Base-by-base conservation (phyloP, 768 basidiomycete species). In the Epithele typhae region DNA sequence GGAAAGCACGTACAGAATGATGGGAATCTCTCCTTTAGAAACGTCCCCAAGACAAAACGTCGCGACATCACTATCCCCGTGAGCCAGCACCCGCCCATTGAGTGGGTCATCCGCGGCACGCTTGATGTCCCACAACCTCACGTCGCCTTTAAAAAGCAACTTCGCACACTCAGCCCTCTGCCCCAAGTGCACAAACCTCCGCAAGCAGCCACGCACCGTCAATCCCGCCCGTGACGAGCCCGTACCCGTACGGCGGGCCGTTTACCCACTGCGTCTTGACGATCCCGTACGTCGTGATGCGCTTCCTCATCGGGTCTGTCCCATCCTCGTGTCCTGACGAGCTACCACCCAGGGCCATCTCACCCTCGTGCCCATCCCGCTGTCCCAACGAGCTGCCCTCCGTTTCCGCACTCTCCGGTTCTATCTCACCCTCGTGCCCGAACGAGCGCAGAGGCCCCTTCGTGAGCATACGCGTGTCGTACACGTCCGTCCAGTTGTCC, bases 71-170 rank as follows among this genome's bases (percentile, higher is more conserved):
- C 74, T 76, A 52, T 73, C 67, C 5, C 73, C 71, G 52, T 78
- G 70, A 4, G 75, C 82, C 12, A 87, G 53, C 8, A 77, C 59
- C 2, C 38, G 61, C 14, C 78, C 81, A 59, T 81, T 78, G 3
- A 53, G 46, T 3, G 62, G 56, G 41, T 70, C 64, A 6, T 62
- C 57, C 1, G 53, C 54, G 1, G 77, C 68, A n/a, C 64, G 58
- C 21, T 67, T 62, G 5, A 80, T 74, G 56, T 86, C 75, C 84
- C 84, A 88, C 27, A 84, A 53, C 22, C 84, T 72, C 9, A 88
- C n/a, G n/a, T n/a, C n/a, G n/a, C n/a, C n/a, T n/a, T n/a, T n/a
- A n/a, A n/a, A n/a, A n/a, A n/a, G n/a, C n/a, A n/a, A n/a, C n/a
- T n/a, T n/a, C n/a, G n/a, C n/a, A n/a, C n/a, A n/a, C n/a, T n/a